Conservation (phyloP, 2,329 filamentous ascomycete genomes). For the Penicillium decumbens region DNA sequence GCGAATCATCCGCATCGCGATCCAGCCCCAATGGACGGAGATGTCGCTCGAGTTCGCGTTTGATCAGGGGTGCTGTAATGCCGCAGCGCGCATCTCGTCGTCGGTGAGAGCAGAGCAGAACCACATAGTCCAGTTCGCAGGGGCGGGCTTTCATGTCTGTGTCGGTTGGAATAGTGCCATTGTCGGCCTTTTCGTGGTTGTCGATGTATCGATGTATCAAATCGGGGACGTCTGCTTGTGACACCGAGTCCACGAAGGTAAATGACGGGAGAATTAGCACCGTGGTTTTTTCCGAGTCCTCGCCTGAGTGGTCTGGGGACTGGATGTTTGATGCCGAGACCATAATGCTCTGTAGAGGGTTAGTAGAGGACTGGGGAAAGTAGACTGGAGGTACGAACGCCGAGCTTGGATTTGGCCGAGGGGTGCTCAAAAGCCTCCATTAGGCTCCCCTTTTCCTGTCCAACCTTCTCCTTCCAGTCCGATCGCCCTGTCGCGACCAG, state of each 20-base stretch:
- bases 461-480: slow-evolving; percentile 37
- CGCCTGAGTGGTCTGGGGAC: slow-evolving; percentile 11
- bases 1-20: slow-evolving; percentile 74
- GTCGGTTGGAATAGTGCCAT: slow-evolving; percentile 39
- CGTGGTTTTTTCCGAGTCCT: slow-evolving; percentile 53
- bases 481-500: slow-evolving; percentile 38
- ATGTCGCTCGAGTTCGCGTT: slow-evolving; percentile 76
- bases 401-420: slow-evolving; percentile 59
- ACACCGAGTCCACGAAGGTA: slow-evolving; percentile 71
- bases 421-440: slow-evolving; percentile 47
- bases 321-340: slow-evolving; percentile 36
- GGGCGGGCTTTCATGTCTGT: slow-evolving; percentile 47
- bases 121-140: slow-evolving; percentile 73
- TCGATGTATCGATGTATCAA: slow-evolving; percentile 66
- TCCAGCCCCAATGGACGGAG: slow-evolving; percentile 72
- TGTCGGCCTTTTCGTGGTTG: slow-evolving; percentile 40
- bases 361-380: background rate
- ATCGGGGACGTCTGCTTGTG: slow-evolving; percentile 58
- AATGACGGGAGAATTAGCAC: slow-evolving; percentile 79
- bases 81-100: slow-evolving; percentile 88
- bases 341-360: slow-evolving; percentile 29
- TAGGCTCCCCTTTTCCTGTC: slow-evolving; percentile 45
- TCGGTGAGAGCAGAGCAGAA: slow-evolving; percentile 83
- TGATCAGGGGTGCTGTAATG: slow-evolving; percentile 76
- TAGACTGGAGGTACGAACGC: slow-evolving; percentile 47